A percentile compares a stretch with the other conserved stretches of the same genome.
Evolutionary conservation across 1,284 basidiomycete genomes (phyloP).

Genomic region (Inonotus obliquus): DNA sequence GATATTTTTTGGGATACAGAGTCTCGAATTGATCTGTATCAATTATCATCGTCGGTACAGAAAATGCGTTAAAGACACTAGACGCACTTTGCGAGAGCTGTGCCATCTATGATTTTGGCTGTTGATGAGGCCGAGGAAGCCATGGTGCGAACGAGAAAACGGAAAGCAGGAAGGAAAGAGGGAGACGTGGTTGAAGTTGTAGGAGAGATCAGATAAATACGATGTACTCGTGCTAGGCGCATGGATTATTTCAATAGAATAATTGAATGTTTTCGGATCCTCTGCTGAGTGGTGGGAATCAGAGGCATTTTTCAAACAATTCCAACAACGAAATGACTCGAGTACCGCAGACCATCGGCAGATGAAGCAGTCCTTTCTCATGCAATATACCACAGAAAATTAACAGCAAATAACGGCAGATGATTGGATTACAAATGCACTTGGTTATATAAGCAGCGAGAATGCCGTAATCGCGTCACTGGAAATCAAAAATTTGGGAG

Average conservation of each 20-base stretch:
- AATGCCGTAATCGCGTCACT: not conserved
- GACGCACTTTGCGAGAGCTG: constrained; percentile 78
- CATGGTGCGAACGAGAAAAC: constrained; percentile 30
- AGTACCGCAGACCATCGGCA: constrained; percentile 5
- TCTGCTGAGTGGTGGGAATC: no score
- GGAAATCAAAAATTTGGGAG: not conserved
- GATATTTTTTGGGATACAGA: constrained; percentile 66
- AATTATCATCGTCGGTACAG: constrained; percentile 5
- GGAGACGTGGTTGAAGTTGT: no score
- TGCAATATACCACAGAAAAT: not conserved
- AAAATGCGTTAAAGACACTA: constrained; percentile 12
- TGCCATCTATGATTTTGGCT: constrained; percentile 79
- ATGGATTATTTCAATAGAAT: no score
- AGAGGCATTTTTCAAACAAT: no score
- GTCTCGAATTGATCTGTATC: constrained; percentile 70
- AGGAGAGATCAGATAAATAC: no score
- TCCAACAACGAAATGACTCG: not conserved
- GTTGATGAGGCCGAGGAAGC: constrained; percentile 43
- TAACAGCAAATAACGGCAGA: not conserved
- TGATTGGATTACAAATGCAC: constrained; percentile 1
- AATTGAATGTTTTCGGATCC: no score
- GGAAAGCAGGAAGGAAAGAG: not conserved
- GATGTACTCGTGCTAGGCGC: no score
- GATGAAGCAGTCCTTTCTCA: not conserved
- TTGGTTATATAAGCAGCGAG: not conserved